Percentiles rank a stretch among this genome's conserved stretches.
These are phyloP conservation scores for Xylaria sp. DNA, from an alignment of 2,329 filamentous ascomycete genomes.

Conservation along the genomic window DNA sequence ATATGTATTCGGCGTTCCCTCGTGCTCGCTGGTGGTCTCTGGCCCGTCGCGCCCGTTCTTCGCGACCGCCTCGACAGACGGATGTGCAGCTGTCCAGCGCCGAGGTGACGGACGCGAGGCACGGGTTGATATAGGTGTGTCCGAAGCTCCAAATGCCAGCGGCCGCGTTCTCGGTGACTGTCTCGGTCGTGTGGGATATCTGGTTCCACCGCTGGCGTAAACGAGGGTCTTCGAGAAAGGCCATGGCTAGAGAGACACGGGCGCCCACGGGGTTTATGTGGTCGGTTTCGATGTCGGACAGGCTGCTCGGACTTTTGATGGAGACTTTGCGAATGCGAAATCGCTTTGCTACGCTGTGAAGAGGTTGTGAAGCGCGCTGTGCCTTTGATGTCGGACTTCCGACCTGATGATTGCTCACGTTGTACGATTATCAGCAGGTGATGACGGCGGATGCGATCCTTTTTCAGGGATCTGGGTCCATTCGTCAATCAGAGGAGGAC, in stretches of 20 bases:
- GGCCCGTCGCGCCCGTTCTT: conserved; percentile 71
- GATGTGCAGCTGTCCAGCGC: conserved; percentile 74
- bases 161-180: conserved; percentile 88
- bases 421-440: conserved; percentile 20
- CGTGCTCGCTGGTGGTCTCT: conserved; percentile 63
- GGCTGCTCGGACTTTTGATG: conserved; percentile 7
- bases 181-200: conserved; percentile 86
- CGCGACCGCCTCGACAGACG: conserved; percentile 70
- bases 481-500: conserved; percentile 12
- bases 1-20: conserved; percentile 77
- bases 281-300: conserved; percentile 4
- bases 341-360: conserved; percentile 4
- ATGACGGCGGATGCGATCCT: conserved; percentile 16
- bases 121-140: conserved; percentile 83
- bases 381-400: conserved; percentile 16
- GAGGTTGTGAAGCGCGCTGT: conserved; percentile 2
- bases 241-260: conserved; percentile 43
- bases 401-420: conserved; percentile 12
- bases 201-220: conserved; percentile 93
- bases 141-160: conserved; percentile 88
- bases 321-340: conserved; percentile 1
- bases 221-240: conserved; percentile 77
- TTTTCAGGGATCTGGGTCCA: conserved; percentile 13
- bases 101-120: conserved; percentile 67
- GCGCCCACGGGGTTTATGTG: conserved; percentile 10